Conservation (phyloP, 345 rosid genomes). For the Streptanthus diversifolius region DNA sequence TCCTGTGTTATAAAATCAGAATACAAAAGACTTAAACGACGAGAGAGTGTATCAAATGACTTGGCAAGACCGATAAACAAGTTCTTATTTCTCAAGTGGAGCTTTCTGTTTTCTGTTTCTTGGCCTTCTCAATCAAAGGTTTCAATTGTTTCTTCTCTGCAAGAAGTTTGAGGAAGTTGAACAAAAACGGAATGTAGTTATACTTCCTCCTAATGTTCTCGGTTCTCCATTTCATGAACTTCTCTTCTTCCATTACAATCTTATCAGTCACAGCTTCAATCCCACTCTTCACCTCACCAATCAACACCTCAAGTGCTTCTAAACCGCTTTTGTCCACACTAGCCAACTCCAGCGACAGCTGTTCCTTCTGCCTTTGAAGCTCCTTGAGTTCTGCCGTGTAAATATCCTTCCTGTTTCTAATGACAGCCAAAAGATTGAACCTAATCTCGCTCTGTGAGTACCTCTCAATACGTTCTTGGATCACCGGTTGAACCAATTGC, state of each 20-base stretch:
- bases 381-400: conserved; percentile 85
- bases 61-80: background rate
- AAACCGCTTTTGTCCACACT: conserved; percentile 43
- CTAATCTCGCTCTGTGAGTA: conserved; percentile 92
- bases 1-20: conserved; percentile 13
- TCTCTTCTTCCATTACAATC: conserved; percentile 92
- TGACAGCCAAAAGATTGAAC: conserved; percentile 92
- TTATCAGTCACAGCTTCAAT: conserved; percentile 80
- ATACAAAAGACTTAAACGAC: background rate
- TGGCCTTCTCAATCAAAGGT: conserved; percentile 95
- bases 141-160: conserved; percentile 99
- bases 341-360: conserved; percentile 63
- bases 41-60: background rate
- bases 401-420: conserved; percentile 83
- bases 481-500: conserved; percentile 87
- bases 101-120: conserved; percentile 78
- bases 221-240: conserved; percentile 92
- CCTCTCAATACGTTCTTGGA: conserved; percentile 88
- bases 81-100: conserved; percentile 35
- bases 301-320: conserved; percentile 55
- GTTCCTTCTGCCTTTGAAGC: conserved; percentile 78
- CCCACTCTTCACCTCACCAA: conserved; percentile 65
- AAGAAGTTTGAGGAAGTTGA: conserved; percentile 92
- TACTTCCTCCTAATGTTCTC: conserved; percentile 94
- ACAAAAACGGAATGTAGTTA: conserved; percentile 92